phyloP scores from a whole-genome alignment of 192 early-diverging fungal species.

The Funneliformis geosporum region DNA sequence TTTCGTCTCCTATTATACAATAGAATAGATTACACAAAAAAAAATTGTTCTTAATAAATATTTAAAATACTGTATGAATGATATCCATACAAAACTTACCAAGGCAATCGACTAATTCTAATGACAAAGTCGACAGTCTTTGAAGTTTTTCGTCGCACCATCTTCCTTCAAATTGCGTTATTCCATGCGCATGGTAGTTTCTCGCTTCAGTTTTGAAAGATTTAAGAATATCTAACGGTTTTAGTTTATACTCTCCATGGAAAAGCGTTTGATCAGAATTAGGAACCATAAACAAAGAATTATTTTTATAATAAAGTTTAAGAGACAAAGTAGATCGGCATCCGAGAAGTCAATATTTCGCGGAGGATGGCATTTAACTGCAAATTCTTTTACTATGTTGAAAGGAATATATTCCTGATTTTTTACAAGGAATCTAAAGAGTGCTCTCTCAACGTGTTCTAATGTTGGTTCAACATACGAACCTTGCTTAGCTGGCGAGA shows the following conservation, averaged over 20 bases:
- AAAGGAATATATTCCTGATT: too few relatives aligned
- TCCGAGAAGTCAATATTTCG: constrained; percentile 28
- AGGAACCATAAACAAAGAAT: constrained; percentile 23
- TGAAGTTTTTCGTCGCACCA: constrained; percentile 18
- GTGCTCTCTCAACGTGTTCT: constrained; percentile 25
- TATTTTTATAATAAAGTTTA: constrained; percentile 25
- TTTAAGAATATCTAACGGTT: constrained; percentile 25
- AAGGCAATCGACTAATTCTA: constrained; percentile 29
- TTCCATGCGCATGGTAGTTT: constrained; percentile 21
- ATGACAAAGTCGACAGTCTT: constrained; percentile 23
- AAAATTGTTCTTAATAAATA: background rate
- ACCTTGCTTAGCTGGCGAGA: constrained; percentile 22
- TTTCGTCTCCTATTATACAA: constrained; percentile 26
- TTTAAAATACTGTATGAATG: constrained; percentile 32
- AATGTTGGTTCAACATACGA: constrained; percentile 30
- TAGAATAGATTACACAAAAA: constrained; percentile 25
- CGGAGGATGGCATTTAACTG: constrained; percentile 25
- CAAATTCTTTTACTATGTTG: constrained; percentile 11
- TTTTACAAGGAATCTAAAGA: constrained; percentile 28
- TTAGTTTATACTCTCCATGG: constrained; percentile 27
- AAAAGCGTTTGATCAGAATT: constrained; percentile 24
- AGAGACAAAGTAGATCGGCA: constrained; percentile 25
- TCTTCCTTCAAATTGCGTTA: constrained; percentile 24
- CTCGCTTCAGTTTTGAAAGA: constrained; percentile 26
- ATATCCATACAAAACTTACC: constrained; percentile 30